A percentile compares a stretch with the other conserved stretches of the same genome.
Conservation (phyloP, 2,329 filamentous ascomycete genomes). For the Fonsecaea pugnacius region DNA sequence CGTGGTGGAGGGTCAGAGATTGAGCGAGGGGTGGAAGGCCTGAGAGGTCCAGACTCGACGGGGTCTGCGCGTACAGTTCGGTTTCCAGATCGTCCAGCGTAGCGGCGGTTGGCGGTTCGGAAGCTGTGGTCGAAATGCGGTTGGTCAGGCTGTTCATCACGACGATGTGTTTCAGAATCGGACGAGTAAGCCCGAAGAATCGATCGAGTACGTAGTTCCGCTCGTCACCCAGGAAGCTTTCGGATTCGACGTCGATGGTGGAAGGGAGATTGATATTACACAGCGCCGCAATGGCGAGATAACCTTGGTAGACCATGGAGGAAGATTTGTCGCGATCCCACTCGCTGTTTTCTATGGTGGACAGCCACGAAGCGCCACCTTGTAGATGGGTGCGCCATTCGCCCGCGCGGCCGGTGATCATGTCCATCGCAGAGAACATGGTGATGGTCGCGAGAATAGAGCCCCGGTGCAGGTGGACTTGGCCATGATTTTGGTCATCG, state of each 20-base stretch:
- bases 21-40: conserved; percentile 37
- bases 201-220: conserved; percentile 39
- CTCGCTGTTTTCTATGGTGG: conserved; percentile 22
- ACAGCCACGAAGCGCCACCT: conserved; percentile 38
- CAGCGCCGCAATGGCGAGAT: conserved; percentile 40
- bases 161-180: conserved; percentile 39
- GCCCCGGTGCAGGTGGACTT: conserved; percentile 28
- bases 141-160: conserved; percentile 40
- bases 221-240: conserved; percentile 33
- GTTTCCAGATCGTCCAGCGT: conserved; percentile 42
- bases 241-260: conserved; percentile 34
- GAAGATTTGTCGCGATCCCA: conserved; percentile 30
- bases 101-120: conserved; percentile 7
- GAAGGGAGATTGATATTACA: conserved; percentile 40
- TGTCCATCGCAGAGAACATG: conserved; percentile 35
- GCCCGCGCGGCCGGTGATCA: conserved; percentile 31
- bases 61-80: conserved; percentile 40
- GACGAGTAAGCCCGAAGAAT: conserved; percentile 40
- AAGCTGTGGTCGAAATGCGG: conserved; percentile 26
- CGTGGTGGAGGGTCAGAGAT: conserved; percentile 35
- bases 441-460: conserved; percentile 34
- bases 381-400: conserved; percentile 39
- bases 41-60: conserved; percentile 28
- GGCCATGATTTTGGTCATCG: conserved; percentile 32
- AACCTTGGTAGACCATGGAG: conserved; percentile 39